phyloP scores from a whole-genome alignment of 2,329 filamentous ascomycete species.

The Rutstroemia sp. region DNA sequence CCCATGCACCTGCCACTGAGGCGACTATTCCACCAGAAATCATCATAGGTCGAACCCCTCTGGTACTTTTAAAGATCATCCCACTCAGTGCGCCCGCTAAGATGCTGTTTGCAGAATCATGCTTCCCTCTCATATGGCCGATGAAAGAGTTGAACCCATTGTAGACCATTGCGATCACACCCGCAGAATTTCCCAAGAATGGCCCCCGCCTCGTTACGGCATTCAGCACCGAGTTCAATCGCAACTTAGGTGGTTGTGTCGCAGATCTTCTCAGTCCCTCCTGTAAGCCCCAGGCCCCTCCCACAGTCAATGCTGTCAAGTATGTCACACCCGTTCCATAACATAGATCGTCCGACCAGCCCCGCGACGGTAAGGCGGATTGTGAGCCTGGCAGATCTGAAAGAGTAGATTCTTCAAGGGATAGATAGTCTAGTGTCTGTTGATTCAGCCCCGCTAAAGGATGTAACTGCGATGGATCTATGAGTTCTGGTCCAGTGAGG shows the following conservation, averaged over 20 bases:
- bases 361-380: conserved; percentile 85
- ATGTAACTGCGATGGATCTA: conserved; percentile 84
- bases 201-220: conserved; percentile 87
- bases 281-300: conserved; percentile 85
- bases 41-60: conserved; percentile 84
- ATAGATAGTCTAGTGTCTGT: conserved; percentile 89
- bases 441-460: conserved; percentile 89
- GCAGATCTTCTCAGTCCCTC: conserved; percentile 81
- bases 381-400: conserved; percentile 79
- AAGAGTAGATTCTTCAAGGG: conserved; percentile 84
- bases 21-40: conserved; percentile 90
- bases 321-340: conserved; percentile 97
- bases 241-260: conserved; percentile 75
- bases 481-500: conserved; percentile 65
- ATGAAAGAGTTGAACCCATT: conserved; percentile 86
- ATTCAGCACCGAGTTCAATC: conserved; percentile 91
- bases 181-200: conserved; percentile 92
- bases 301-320: conserved; percentile 73
- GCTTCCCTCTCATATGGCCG: conserved; percentile 72
- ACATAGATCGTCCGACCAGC: conserved; percentile 96
- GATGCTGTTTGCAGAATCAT: conserved; percentile 86
- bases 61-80: conserved; percentile 93
- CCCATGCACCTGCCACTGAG: conserved; percentile 78
- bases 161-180: conserved; percentile 92
- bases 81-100: conserved; percentile 80